These are phyloP conservation scores for Quercus robur DNA, from an alignment of 306 rosid genomes.

Conservation along the genomic window DNA sequence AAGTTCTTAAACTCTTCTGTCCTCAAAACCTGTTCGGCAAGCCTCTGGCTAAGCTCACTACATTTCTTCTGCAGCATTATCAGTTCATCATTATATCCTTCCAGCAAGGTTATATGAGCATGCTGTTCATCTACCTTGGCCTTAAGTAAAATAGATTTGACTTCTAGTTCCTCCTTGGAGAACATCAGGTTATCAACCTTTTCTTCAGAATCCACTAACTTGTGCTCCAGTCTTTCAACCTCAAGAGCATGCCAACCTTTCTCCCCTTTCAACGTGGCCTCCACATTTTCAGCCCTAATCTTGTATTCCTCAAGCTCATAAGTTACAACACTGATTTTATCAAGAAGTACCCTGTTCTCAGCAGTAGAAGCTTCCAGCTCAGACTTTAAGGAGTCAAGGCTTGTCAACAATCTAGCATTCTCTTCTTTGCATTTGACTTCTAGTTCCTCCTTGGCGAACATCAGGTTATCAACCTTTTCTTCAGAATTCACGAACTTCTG, in stretches of 20 bases:
- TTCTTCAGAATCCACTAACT: constrained; percentile 49
- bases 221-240: constrained; percentile 59
- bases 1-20: constrained; percentile 90
- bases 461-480: constrained; percentile 58
- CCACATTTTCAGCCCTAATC: constrained; percentile 37
- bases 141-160: constrained; percentile 60
- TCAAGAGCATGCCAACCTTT: constrained; percentile 43
- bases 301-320: constrained; percentile 47
- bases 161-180: constrained; percentile 72
- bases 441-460: constrained; percentile 66
- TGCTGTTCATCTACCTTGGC: constrained; percentile 65
- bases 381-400: constrained; percentile 49
- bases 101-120: constrained; percentile 42
- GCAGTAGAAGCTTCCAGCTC: constrained; percentile 52
- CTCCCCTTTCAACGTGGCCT: constrained; percentile 20
- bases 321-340: constrained; percentile 39
- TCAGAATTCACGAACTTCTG: constrained; percentile 45
- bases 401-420: constrained; percentile 47
- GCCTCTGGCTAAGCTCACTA: constrained; percentile 60
- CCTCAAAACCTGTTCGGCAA: constrained; percentile 83
- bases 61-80: constrained; percentile 53
- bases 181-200: constrained; percentile 60
- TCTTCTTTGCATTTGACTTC: constrained; percentile 61
- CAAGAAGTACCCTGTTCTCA: constrained; percentile 50
- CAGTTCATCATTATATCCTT: constrained; percentile 57